Evolutionary conservation across 2,329 filamentous ascomycete genomes (phyloP), one percentile per base, ranked within the genome.

Genomic region (Venturia asperata): DNA sequence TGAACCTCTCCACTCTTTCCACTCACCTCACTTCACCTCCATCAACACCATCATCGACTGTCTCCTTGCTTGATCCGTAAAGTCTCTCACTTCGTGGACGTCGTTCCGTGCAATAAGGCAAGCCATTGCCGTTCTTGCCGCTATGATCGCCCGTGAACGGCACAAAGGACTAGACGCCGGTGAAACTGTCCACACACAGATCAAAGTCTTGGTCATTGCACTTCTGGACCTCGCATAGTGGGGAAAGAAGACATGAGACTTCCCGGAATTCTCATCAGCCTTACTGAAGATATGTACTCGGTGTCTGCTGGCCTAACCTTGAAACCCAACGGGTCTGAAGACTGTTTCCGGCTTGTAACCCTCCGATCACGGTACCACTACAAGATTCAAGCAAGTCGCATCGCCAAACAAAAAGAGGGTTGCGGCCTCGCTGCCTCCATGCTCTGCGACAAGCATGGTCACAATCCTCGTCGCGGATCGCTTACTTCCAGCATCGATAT

Each of bases 391-490:
- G 27, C 52, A 37, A 37, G 19, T 9, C 15, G 6, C 52, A 37
- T 5, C 37, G 52, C 24, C 19, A 10, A 58, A 27, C 52, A 58
- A 37, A 27, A 37, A 58, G 27, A 10, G n/a, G 1, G n/a, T 3
- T 7, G 30, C 10, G 19, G 52, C 11, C 19, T 58, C 19, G 15
- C 7, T 11, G 19, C 7, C 9, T 13, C 17, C 30, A 37, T n/a
- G 19, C 52, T 58, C 27, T 58, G 52, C 30, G 52, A 58, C 52
- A 58, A 58, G 17, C 15, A 34, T 58, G 30, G 52, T 37, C 52
- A 52, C 47, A 52, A 52, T 52, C 47, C 47, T n/a, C 17, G 52
- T 58, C 30, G 37, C 52, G 52, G 15, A 58, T 37, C 52, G 30
- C n/a, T 39, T 34, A 34, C 30, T 37, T 34, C 30, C 37, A 9